Percentiles rank a stretch among this genome's conserved stretches.
Conservation (phyloP, 2,329 filamentous ascomycete genomes). For the Penicillium rolfsii region DNA sequence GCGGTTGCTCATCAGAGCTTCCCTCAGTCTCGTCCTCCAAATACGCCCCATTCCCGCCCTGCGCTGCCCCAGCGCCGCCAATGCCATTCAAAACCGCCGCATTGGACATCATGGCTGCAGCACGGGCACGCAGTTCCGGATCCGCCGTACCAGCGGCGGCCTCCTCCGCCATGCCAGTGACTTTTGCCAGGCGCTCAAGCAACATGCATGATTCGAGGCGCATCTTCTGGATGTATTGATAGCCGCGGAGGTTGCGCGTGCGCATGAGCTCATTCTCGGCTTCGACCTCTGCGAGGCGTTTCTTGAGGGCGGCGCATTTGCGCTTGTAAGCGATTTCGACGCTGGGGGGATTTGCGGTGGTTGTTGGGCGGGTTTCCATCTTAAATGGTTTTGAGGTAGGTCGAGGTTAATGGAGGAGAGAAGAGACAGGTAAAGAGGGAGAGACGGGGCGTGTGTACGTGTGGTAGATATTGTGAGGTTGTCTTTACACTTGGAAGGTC, state of each 20-base stretch:
- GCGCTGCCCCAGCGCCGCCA: slow-evolving; percentile 16
- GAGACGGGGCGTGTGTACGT: not conserved
- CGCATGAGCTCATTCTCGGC: slow-evolving; percentile 84
- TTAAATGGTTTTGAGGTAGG: slow-evolving; percentile 6
- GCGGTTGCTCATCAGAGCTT: slow-evolving; percentile 49
- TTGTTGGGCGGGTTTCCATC: slow-evolving; percentile 36
- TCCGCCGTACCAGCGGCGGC: slow-evolving; percentile 36
- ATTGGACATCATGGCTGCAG: slow-evolving; percentile 38
- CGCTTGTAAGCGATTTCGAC: slow-evolving; percentile 94
- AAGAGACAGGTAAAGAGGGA: not conserved
- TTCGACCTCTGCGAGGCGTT: slow-evolving; percentile 88
- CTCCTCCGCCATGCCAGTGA: slow-evolving; percentile 49
- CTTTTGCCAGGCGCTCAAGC: slow-evolving; percentile 45
- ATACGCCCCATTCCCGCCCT: slow-evolving; percentile 31
- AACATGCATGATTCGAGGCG: slow-evolving; percentile 62
- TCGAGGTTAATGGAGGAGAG: not conserved
- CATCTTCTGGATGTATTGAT: slow-evolving; percentile 87
- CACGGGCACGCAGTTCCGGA: slow-evolving; percentile 44
- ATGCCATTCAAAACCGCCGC: slow-evolving; percentile 31
- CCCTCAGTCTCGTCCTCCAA: slow-evolving; percentile 50
- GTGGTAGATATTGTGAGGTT: not conserved
- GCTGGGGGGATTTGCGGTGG: slow-evolving; percentile 69
- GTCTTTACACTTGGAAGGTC: not conserved
- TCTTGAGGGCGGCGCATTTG: slow-evolving; percentile 94
- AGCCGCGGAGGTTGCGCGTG: slow-evolving; percentile 75